Evolutionary conservation across 1,284 basidiomycete genomes (phyloP), one percentile per base, ranked within the genome.

Genomic region (Pyrrhoderma noxium): DNA sequence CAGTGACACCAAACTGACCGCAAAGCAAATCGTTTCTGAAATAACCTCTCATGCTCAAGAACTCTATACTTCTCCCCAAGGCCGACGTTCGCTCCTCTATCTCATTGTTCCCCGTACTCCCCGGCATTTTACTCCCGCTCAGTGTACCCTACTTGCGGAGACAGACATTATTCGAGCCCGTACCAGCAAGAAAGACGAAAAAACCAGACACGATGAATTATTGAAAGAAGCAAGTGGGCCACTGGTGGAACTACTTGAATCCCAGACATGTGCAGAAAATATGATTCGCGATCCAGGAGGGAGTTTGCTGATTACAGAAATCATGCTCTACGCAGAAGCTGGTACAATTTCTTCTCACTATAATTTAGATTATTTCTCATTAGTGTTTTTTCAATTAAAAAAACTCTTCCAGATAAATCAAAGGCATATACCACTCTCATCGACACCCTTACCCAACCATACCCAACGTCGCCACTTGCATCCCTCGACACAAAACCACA

Each of bases 1-100:
- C 59, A 92, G 89, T 59, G 91, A 93, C 64, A 93, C 91, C 2
- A 93, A 93, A 70, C 75, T 93, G 43, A 78, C 87, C 42, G 74
- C 79, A 31, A 93, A 93, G 70, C 81, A 82, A 0, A 70, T 94
- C 42, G 72, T 93, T 1, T 64, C 80, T 0, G 79, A 82, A 48
- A 77, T 89, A 51, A 78, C 71, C 9, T 63, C 72, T 0, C 67
- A 76, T 34, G 76, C 81, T 1, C 62, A 73, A n/a, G 73, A 72
- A 13, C 69, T 89, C 2, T 76, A 77, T 58, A 61, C 69, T 2
- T 73, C 73, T 8, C 67, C 79, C 11, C 76, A 83, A 67, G 87
- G 91, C 41, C 82, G 91, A 39, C 77, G 90, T 11, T 76, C 86
- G 1, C 70, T 94, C 0, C 74, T 93, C 27, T 90, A 93, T 67